These are phyloP conservation scores for Backusella tarrabulga DNA, from an alignment of 192 early-diverging fungal species.

Conservation along the genomic window DNA sequence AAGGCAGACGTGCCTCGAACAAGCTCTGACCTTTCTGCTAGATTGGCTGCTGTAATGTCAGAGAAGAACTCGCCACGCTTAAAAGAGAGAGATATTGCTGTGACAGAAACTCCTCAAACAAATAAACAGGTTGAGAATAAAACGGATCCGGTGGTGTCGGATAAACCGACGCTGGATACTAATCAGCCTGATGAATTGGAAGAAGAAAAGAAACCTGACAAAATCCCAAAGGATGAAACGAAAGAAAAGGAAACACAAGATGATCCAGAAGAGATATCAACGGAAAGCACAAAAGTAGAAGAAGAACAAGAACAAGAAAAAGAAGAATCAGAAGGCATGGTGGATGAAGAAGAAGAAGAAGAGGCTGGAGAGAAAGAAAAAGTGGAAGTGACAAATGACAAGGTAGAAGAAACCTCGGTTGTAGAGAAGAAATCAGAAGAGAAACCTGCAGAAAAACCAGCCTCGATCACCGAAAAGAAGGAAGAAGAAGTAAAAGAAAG, in stretches of 20 bases:
- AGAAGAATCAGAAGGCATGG: neutral
- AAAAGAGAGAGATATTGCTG: neutral
- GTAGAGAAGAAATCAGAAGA: neutral
- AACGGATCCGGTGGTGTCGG: neutral
- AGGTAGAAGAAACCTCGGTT: neutral
- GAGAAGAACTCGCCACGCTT: constrained; percentile 25
- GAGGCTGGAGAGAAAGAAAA: neutral
- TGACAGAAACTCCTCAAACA: neutral
- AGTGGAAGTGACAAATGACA: neutral
- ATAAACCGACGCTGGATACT: neutral
- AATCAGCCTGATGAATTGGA: neutral
- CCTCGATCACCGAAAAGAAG: neutral
- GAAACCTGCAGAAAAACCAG: neutral
- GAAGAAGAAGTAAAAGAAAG: neutral
- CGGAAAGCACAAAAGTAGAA: neutral
- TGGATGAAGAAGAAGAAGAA: neutral
- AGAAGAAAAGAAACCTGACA: neutral
- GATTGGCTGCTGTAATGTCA: constrained; percentile 49
- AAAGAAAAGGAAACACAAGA: neutral
- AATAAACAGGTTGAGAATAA: neutral
- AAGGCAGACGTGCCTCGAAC: constrained; percentile 24
- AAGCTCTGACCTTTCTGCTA: constrained; percentile 41
- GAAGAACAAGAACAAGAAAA: neutral
- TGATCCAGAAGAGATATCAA: neutral
- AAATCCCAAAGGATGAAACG: neutral